Evolutionary conservation across 371 early-diverging fungal genomes (phyloP), one percentile per base, ranked within the genome.

Genomic region (Nematocida sp.): DNA sequence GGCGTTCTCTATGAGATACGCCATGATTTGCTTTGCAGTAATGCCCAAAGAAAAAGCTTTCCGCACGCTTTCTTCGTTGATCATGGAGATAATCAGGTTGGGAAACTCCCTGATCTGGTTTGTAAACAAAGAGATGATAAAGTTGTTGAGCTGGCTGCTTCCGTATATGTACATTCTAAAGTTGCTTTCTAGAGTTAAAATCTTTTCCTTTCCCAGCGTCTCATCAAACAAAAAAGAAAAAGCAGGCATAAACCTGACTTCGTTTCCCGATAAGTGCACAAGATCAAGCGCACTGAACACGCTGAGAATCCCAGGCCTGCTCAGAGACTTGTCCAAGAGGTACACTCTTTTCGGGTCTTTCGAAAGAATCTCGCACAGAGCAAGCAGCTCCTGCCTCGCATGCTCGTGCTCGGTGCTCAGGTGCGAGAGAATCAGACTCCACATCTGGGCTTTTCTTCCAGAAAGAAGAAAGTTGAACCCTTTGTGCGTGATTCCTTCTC

Each of bases 81-180:
- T 86, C 1, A 86, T 85, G 0, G 92, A 95, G 19, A 90, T 87
- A 0, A 95, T 91, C 88, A 98, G 88, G 83, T 95, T 95, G 37
- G 89, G 86, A 78, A 96, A 94, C 23, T 91, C 87, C 19, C 87
- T 85, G 67, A 88, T 86, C 25, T 93, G 80, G 34, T 88, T 85
- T 7, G 90, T 88, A 85, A 98, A 98, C 60, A 96, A 81, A 56
- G 89, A 88, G 23, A 96, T 81, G 13, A 96, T 91, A n/a, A 93
- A 89, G 50, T 94, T 93, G 78, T 98, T 93, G 38, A 95, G 85
- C n/a, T 90, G 89, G 25, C 94, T 93, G 56, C 88, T 89, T 86
- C 95, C 94, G 81, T 94, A 95, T 1, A 94, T 94, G 80, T 94
- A 95, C 27, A 95, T 77, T 37, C 91, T 86, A 77, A 89, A 92